Base-by-base conservation (phyloP, 495 filamentous ascomycete genomes). In the Talaromyces stipitatus region DNA sequence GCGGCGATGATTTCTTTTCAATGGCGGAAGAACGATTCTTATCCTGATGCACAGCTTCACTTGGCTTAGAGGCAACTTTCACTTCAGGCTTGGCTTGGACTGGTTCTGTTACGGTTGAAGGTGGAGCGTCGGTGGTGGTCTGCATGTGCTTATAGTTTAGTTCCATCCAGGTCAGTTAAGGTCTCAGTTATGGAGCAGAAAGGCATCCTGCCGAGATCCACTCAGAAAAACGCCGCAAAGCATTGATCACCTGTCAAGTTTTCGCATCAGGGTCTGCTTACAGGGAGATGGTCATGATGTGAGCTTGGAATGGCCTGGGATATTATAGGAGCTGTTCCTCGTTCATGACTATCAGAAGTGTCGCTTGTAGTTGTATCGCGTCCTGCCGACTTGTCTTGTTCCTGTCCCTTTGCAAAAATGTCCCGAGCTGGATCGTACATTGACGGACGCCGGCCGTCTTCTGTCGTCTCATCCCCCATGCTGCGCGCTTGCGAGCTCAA, bases 381-480 rank as follows among this genome's bases (percentile, higher is more conserved):
- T 50, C 58, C 48, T 43, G 30, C 50, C 33, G 55, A 55, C 55
- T 26, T 32, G 47, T 58, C 59, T 28, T 50, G 27, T 32, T 50
- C 24, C 32, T 41, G 12, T 22, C 38, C 18, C 26, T 24, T 51
- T 18, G 32, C 18, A 61, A 62, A 75, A 50, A 60, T 63, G 63
- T 77, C 73, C 60, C 73, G 63, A 32, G 73, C 73, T 27, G 73
- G 70, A 65, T 77, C 73, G 56, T 75, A 77, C 70, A 74, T 74
- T 18, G 55, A 61, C 43, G 60, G 58, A 22, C 55, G 47, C n/a
- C 50, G 33, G 18, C 30, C 56, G 10, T 48, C 54, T 1, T 50
- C 50, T 52, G 54, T 54, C 46, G 52, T 24, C 32, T 53, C 61
- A 47, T 45, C 28, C 18, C 52, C 54, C 26, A 59, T 63, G 56